These are phyloP conservation scores for Blastobotrys malaysiensis DNA, from an alignment of 1,139 yeast species.

Conservation along the genomic window DNA sequence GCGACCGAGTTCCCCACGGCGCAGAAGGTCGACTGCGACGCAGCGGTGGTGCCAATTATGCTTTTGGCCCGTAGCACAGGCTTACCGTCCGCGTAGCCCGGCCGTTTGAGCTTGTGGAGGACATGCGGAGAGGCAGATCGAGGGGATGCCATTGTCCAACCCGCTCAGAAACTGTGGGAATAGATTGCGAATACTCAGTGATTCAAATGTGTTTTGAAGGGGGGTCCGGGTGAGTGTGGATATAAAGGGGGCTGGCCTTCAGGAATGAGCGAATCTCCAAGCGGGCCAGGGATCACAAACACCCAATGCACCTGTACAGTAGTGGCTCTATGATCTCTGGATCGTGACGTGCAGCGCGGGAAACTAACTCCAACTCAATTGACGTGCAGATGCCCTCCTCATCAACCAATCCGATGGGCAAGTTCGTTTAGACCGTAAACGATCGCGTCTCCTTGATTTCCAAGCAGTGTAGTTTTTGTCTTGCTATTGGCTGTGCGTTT, in stretches of 20 bases:
- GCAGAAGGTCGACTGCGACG: slow-evolving; percentile 37
- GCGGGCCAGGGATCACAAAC: not conserved
- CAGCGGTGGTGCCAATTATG: slow-evolving; percentile 42
- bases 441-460: not conserved
- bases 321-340: not conserved
- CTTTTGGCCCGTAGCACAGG: slow-evolving; percentile 13
- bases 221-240: not conserved
- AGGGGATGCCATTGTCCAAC: not conserved
- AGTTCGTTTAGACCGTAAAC: too few species aligned
- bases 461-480: too few species aligned
- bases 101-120: not conserved
- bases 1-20: slow-evolving; percentile 44
- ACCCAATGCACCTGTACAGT: not conserved
- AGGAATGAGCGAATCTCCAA: not conserved
- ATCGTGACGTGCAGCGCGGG: not conserved
- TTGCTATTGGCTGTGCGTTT: not conserved
- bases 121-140: not conserved
- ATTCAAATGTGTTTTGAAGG: not conserved
- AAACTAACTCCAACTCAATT: not conserved
- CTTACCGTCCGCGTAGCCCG: not conserved
- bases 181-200: not conserved
- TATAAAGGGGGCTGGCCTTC: not conserved
- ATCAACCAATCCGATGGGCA: too few species aligned
- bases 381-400: not conserved
- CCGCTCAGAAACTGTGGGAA: not conserved